Evolutionary conservation across 345 rosid species (phyloP).

Genomic region (Draba incana): DNA sequence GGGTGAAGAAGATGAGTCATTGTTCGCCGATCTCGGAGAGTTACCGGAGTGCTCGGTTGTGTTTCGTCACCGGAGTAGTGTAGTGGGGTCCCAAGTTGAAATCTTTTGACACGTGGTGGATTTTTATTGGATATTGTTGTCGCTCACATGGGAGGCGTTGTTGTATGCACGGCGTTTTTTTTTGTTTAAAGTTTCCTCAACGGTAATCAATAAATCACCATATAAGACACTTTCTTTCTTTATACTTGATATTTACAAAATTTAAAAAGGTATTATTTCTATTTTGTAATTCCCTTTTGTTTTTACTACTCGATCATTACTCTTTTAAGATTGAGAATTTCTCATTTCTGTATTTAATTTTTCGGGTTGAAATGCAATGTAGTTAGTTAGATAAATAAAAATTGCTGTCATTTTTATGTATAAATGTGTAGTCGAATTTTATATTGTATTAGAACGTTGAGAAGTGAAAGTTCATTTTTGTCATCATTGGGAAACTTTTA

Average conservation of each 20-base stretch:
- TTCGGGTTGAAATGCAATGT: constrained; percentile 21
- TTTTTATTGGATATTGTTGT: constrained; percentile 29
- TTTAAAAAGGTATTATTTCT: constrained; percentile 6
- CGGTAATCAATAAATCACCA: constrained; percentile 36
- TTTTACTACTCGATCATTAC: constrained; percentile 6
- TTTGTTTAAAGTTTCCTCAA: constrained; percentile 18
- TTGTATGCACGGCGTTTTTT: constrained; percentile 39
- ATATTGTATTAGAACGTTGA: neutral
- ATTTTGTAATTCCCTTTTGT: constrained; percentile 16
- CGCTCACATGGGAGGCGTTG: constrained; percentile 41
- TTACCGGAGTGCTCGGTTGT: constrained; percentile 93
- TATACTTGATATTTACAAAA: constrained; percentile 5
- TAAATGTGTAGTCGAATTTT: constrained; percentile 14
- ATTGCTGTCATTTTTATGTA: constrained; percentile 12
- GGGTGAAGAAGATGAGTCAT: constrained; percentile 85
- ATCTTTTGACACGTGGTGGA: constrained; percentile 63
- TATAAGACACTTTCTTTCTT: neutral
- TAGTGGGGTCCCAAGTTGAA: constrained; percentile 65
- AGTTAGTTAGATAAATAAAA: constrained; percentile 34
- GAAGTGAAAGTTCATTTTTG: constrained; percentile 8
- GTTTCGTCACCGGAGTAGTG: constrained; percentile 63
- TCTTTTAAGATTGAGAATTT: constrained; percentile 30
- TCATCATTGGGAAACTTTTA: neutral
- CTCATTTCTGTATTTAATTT: neutral
- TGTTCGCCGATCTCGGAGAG: constrained; percentile 97